phyloP scores from a whole-genome alignment of 2,329 filamentous ascomycete genomes.

The Catunica adiposa region DNA sequence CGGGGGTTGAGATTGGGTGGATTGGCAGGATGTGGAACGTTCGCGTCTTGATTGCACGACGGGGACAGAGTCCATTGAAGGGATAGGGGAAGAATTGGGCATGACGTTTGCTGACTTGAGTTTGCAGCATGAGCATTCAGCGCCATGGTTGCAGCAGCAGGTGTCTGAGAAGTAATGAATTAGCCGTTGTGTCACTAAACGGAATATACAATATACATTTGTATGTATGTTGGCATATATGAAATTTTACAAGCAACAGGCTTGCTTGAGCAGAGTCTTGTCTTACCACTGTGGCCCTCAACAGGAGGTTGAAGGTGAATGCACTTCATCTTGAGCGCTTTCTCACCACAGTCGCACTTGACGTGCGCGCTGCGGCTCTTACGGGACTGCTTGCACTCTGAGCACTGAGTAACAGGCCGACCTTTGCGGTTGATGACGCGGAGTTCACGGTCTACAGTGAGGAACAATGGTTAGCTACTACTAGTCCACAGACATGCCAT shows the following conservation, averaged over 20 bases:
- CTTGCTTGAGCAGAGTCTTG: background rate
- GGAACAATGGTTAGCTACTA: background rate
- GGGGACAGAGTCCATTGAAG: conserved; percentile 13
- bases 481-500: background rate
- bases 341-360: conserved; percentile 94
- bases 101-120: conserved; percentile 46
- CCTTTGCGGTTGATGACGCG: conserved; percentile 44
- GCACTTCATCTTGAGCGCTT: conserved; percentile 48
- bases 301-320: conserved; percentile 40
- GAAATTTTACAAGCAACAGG: background rate
- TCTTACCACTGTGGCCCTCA: conserved; percentile 43
- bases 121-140: conserved; percentile 48
- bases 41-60: conserved; percentile 9
- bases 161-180: conserved; percentile 30
- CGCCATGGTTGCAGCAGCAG: conserved; percentile 55
- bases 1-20: conserved; percentile 10
- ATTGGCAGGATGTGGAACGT: conserved; percentile 13
- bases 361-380: conserved; percentile 90
- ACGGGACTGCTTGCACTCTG: conserved; percentile 88
- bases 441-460: conserved; percentile 11
- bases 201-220: too few species aligned
- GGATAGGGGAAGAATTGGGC: conserved; percentile 19
- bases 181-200: background rate
- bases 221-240: background rate
- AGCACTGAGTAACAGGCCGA: conserved; percentile 91